Evolutionary conservation across 805 yeast genomes (phyloP).

Genomic region (Zygosaccharomyces bailii): DNA sequence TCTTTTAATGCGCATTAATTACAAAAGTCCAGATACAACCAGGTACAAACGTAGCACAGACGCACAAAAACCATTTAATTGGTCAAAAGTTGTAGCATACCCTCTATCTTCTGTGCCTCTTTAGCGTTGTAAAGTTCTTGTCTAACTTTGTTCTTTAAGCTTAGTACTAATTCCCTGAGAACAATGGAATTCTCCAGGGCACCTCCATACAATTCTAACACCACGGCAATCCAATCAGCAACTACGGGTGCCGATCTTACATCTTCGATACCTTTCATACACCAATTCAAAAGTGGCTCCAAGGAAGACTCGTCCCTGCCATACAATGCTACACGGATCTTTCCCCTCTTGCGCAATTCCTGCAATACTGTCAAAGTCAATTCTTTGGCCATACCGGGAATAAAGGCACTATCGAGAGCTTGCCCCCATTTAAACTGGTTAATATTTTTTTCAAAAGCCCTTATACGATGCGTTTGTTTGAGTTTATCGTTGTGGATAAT

Average conservation of each 20-base stretch:
- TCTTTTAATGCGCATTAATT: not conserved
- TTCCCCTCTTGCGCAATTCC: slow-evolving; percentile 86
- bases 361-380: slow-evolving; percentile 76
- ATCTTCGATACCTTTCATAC: slow-evolving; percentile 71
- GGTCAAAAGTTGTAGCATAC: slow-evolving; percentile 86
- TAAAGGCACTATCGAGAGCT: slow-evolving; percentile 84
- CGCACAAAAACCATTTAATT: slow-evolving; percentile 19
- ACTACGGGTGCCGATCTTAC: slow-evolving; percentile 57
- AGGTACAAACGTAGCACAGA: not conserved
- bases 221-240: slow-evolving; percentile 73
- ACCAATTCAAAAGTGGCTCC: slow-evolving; percentile 86
- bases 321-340: slow-evolving; percentile 72
- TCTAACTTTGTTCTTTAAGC: slow-evolving; percentile 58
- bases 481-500: slow-evolving; percentile 58
- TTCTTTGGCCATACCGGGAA: slow-evolving; percentile 74
- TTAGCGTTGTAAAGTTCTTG: slow-evolving; percentile 72
- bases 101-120: slow-evolving; percentile 86
- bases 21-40: slow-evolving; percentile 1
- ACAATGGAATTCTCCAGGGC: slow-evolving; percentile 71
- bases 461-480: slow-evolving; percentile 58
- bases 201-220: slow-evolving; percentile 70
- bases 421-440: slow-evolving; percentile 90
- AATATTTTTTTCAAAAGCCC: slow-evolving; percentile 77
- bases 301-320: slow-evolving; percentile 83
- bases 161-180: slow-evolving; percentile 65